Conservation (phyloP, 192 early-diverging fungal species). For the Rhizophlyctis rosea region DNA sequence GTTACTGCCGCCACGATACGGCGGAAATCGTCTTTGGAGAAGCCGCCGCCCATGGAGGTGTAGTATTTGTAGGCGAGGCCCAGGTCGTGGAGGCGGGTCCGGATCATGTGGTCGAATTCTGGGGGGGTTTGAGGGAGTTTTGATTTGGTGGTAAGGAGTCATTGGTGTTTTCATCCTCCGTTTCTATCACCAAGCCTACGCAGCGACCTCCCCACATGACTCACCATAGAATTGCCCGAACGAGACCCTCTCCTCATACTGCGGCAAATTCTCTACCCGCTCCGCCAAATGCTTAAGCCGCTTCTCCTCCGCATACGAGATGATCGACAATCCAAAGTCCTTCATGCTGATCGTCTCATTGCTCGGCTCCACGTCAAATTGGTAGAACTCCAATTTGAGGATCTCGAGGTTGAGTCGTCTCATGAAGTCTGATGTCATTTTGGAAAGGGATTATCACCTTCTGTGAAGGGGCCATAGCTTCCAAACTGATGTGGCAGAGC, state of each 20-base stretch:
- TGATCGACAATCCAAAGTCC: conserved; percentile 28
- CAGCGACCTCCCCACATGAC: no score
- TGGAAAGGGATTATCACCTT: no score
- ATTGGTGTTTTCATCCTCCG: no score
- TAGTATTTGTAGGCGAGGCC: conserved; percentile 36
- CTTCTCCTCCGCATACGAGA: conserved; percentile 23
- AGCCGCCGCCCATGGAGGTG: conserved; percentile 20
- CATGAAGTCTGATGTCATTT: conserved; percentile 34
- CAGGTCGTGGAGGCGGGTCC: conserved; percentile 31
- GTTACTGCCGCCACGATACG: conserved; percentile 28
- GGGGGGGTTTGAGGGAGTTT: no score
- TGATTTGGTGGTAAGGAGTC: no score
- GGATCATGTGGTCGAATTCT: conserved; percentile 34
- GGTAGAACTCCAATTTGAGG: conserved; percentile 38
- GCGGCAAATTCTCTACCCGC: conserved; percentile 10
- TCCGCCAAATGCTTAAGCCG: conserved; percentile 7
- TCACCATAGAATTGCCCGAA: conserved; percentile 32
- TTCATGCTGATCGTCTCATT: conserved; percentile 27
- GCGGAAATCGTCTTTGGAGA: conserved; percentile 23
- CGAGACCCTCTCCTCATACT: conserved; percentile 23
- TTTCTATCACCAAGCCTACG: no score
- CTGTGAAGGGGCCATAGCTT: no score
- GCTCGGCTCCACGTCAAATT: conserved; percentile 22
- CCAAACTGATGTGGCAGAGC: no score
- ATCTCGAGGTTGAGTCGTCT: conserved; percentile 31